A percentile compares a stretch with the other conserved stretches of the same genome.
Evolutionary conservation across 768 basidiomycete species (phyloP).

Genomic region (Rubroboletus pulcherrimus): DNA sequence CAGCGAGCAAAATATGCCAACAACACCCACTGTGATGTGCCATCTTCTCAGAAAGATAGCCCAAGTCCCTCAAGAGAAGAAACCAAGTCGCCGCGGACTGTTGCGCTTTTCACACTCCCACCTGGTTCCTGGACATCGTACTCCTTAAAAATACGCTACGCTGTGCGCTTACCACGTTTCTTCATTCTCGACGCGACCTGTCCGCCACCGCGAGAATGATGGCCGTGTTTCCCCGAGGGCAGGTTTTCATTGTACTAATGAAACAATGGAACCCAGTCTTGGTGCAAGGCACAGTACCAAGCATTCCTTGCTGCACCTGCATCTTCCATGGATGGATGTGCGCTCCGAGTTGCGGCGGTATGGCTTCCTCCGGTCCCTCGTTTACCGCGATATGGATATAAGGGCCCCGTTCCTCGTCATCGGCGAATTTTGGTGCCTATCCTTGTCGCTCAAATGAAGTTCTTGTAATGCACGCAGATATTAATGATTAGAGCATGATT

Average conservation of each 20-base stretch:
- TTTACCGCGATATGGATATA: constrained; percentile 21
- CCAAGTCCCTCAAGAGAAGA: constrained; percentile 8
- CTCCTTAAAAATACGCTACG: constrained; percentile 2
- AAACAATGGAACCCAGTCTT: constrained; percentile 22
- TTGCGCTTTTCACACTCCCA: constrained; percentile 2
- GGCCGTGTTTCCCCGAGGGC: constrained; percentile 11
- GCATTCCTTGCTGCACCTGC: constrained; percentile 7
- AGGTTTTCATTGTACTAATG: constrained; percentile 27
- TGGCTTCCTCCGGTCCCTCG: constrained; percentile 4
- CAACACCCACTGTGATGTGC: not conserved
- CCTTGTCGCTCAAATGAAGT: constrained; percentile 5
- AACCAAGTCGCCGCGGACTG: constrained; percentile 13
- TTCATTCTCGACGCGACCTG: constrained; percentile 10
- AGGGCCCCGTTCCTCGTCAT: constrained; percentile 3
- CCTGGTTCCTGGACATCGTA: not conserved
- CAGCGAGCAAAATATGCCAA: not conserved
- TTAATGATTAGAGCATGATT: constrained; percentile 14
- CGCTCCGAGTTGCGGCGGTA: not conserved
- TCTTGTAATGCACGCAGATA: constrained; percentile 4
- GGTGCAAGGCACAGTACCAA: constrained; percentile 12
- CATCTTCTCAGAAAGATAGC: constrained; percentile 18
- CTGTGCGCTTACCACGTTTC: constrained; percentile 9
- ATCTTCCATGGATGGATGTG: constrained; percentile 17
- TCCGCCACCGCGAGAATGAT: constrained; percentile 11
- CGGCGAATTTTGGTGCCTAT: constrained; percentile 6